A percentile compares a stretch with the other conserved stretches of the same genome.
These are phyloP conservation scores for Diplodia scrobiculata DNA, from an alignment of 2,329 filamentous ascomycete genomes.

Conservation along the genomic window DNA sequence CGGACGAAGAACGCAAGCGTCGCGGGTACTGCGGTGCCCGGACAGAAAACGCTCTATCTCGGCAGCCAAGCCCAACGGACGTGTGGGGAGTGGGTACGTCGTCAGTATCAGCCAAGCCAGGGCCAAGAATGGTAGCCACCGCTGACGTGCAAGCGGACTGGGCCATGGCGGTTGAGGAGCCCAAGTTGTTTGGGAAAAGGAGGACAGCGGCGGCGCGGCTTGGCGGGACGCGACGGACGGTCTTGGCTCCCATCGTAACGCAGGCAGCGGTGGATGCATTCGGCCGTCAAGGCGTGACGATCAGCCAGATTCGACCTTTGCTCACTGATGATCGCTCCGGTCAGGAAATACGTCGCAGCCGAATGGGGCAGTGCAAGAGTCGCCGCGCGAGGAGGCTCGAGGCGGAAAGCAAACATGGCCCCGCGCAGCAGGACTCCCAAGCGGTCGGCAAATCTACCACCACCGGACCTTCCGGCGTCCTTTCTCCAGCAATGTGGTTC, in stretches of 20 bases:
- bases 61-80: constrained; percentile 6
- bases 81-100: constrained; percentile 16
- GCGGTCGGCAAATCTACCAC: not conserved
- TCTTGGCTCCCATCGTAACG: constrained; percentile 13
- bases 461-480: not conserved
- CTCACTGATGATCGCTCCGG: constrained; percentile 3
- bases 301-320: constrained; percentile 3
- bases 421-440: not conserved
- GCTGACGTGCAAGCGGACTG: not conserved
- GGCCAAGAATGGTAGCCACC: constrained; percentile 10
- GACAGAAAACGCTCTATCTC: not conserved
- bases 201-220: constrained; percentile 11
- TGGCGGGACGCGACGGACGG: constrained; percentile 18
- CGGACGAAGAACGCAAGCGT: not conserved
- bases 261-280: constrained; percentile 18
- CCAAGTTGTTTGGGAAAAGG: constrained; percentile 4
- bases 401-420: constrained; percentile 1
- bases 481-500: not conserved
- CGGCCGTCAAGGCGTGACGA: constrained; percentile 9
- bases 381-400: not conserved
- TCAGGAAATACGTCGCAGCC: constrained; percentile 23
- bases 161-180: not conserved
- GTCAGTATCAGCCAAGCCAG: constrained; percentile 17
- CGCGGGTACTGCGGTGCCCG: not conserved
- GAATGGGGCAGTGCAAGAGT: constrained; percentile 23